phyloP scores from a whole-genome alignment of 2,329 filamentous ascomycete species.

The Graphiopsis chlorocephala region DNA sequence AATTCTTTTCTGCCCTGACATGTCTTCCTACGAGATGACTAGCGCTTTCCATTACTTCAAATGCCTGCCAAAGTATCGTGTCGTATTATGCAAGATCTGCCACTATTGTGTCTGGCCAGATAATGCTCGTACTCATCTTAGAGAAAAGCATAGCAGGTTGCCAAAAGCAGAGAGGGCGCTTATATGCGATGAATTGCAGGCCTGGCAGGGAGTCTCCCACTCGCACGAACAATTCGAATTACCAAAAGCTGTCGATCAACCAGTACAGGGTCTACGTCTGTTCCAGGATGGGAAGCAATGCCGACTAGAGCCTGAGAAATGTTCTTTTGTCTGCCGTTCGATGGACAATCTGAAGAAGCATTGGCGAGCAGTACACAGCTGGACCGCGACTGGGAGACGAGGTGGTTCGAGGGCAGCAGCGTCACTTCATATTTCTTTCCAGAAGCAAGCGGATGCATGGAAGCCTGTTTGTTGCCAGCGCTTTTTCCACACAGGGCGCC shows the following conservation, averaged over 20 bases:
- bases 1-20: background rate
- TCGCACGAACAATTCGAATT: background rate
- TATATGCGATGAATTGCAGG: background rate
- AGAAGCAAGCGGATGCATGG: background rate
- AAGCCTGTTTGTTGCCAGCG: constrained; percentile 6
- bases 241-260: background rate
- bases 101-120: constrained; percentile 9
- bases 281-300: constrained; percentile 4
- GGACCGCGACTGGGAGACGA: background rate
- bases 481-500: constrained; percentile 5
- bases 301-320: background rate
- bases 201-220: background rate
- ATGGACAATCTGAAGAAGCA: background rate
- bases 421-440: background rate
- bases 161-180: background rate
- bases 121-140: background rate
- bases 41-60: background rate
- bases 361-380: no score
- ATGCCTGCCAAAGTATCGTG: background rate
- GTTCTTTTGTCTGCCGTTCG: background rate
- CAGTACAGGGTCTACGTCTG: background rate
- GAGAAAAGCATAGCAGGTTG: background rate
- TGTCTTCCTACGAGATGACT: background rate
- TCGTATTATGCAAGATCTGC: background rate
- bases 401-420: no score